Evolutionary conservation across 2,329 filamentous ascomycete species (phyloP).

Genomic region (Aspergillus tubingensis): DNA sequence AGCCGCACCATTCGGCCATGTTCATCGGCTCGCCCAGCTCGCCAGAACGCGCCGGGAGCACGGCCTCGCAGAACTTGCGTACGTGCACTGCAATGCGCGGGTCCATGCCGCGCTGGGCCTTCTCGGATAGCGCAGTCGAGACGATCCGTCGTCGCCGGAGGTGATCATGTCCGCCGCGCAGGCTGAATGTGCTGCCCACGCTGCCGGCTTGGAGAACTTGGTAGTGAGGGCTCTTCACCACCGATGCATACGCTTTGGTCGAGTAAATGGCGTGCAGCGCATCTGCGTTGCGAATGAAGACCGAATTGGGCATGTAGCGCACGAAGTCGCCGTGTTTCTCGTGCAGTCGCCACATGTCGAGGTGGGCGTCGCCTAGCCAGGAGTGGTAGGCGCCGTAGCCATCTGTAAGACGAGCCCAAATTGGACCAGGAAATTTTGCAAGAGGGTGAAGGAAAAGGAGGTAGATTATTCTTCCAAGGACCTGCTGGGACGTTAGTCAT

Average conservation of each 20-base stretch:
- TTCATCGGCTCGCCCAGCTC: conserved; percentile 1
- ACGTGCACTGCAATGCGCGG: not conserved
- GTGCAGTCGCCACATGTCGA: conserved; percentile 29
- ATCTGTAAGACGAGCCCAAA: conserved; percentile 59
- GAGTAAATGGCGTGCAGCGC: not conserved
- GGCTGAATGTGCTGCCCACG: not conserved
- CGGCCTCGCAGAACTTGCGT: not conserved
- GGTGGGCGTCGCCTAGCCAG: conserved; percentile 29
- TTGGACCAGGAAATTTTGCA: not conserved
- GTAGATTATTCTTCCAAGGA: not conserved
- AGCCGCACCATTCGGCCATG: conserved; percentile 28
- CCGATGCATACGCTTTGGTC: not conserved
- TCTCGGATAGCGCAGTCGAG: not conserved
- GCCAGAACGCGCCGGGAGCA: not conserved
- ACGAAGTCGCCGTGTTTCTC: conserved; percentile 31
- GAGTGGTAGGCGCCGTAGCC: conserved; percentile 27
- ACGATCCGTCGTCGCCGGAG: not conserved
- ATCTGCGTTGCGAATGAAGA: not conserved
- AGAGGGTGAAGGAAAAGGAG: not conserved
- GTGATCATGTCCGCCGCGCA: not conserved
- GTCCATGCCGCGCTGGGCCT: not conserved
- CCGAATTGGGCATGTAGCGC: not conserved
- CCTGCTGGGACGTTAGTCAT: not conserved
- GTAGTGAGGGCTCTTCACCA: not conserved
- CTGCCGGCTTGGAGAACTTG: not conserved